Evolutionary conservation across 2,329 filamentous ascomycete species (phyloP).

Genomic region (Lecanicillium sp.): DNA sequence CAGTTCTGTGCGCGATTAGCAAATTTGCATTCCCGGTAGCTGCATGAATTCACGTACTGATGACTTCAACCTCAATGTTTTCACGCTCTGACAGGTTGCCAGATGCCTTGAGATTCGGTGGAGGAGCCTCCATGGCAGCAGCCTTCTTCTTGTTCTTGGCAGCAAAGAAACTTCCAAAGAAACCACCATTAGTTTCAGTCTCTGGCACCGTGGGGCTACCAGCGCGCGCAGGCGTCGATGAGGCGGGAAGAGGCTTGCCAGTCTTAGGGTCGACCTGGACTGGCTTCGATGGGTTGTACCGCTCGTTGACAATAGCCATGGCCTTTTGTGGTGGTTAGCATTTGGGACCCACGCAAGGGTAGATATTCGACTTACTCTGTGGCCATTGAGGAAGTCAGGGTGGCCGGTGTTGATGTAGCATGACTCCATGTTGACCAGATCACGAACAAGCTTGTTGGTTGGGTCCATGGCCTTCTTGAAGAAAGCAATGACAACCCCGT

Average conservation of each 20-base stretch:
- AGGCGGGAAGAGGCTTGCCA: conserved; percentile 75
- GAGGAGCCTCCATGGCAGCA: conserved; percentile 96
- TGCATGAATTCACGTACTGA: conserved; percentile 74
- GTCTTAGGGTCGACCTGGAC: conserved; percentile 98
- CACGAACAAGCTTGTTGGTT: conserved; percentile 91
- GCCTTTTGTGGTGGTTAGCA: conserved; percentile 40
- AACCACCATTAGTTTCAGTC: conserved; percentile 57
- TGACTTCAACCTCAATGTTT: conserved; percentile 93
- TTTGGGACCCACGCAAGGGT: conserved; percentile 6
- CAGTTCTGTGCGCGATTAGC: conserved; percentile 52
- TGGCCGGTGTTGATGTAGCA: conserved; percentile 99
- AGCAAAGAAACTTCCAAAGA: conserved; percentile 98
- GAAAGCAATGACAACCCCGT: conserved; percentile 82
- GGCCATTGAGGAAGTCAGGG: conserved; percentile 94
- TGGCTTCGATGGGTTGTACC: conserved; percentile 71
- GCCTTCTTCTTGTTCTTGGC: conserved; percentile 99
- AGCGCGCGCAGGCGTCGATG: conserved; percentile 59
- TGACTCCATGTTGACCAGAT: conserved; percentile 90
- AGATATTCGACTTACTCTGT: conserved; percentile 55
- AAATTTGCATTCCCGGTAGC: background rate
- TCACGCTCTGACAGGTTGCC: conserved; percentile 92
- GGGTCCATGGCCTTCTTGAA: conserved; percentile 99
- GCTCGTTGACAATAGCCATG: conserved; percentile 97
- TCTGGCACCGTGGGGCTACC: conserved; percentile 63
- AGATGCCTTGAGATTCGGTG: conserved; percentile 85